phyloP scores from a whole-genome alignment of 441 rosid species.

The Eruca vesicaria region DNA sequence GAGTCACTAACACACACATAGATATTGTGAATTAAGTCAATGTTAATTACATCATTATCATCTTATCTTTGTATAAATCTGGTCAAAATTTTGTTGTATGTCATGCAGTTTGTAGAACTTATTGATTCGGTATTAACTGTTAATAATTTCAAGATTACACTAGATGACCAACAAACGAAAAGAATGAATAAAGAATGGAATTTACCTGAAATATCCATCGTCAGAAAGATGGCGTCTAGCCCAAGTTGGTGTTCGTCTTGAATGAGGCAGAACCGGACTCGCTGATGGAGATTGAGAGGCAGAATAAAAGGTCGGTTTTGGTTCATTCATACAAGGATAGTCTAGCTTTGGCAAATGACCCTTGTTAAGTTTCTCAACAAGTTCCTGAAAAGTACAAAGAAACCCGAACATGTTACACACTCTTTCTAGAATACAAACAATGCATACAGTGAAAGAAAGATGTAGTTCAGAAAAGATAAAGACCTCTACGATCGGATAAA shows the following conservation, averaged over 20 bases:
- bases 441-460: neutral
- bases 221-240: conserved; percentile 82
- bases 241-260: conserved; percentile 94
- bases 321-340: conserved; percentile 76
- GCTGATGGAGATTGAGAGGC: conserved; percentile 47
- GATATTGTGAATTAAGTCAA: neutral
- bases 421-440: neutral
- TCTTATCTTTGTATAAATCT: neutral
- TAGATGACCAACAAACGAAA: neutral
- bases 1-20: conserved; percentile 57
- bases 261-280: conserved; percentile 53
- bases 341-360: conserved; percentile 76
- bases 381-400: conserved; percentile 53
- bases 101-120: neutral
- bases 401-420: neutral
- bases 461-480: neutral
- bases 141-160: neutral
- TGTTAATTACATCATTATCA: neutral
- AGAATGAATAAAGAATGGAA: neutral
- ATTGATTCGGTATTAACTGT: neutral
- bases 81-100: neutral
- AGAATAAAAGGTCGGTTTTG: conserved; percentile 57
- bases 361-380: conserved; percentile 68
- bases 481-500: conserved; percentile 94
- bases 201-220: conserved; percentile 85